Base-by-base conservation (phyloP, 164 flowering plant genomes). In the Berberis vulgaris region DNA sequence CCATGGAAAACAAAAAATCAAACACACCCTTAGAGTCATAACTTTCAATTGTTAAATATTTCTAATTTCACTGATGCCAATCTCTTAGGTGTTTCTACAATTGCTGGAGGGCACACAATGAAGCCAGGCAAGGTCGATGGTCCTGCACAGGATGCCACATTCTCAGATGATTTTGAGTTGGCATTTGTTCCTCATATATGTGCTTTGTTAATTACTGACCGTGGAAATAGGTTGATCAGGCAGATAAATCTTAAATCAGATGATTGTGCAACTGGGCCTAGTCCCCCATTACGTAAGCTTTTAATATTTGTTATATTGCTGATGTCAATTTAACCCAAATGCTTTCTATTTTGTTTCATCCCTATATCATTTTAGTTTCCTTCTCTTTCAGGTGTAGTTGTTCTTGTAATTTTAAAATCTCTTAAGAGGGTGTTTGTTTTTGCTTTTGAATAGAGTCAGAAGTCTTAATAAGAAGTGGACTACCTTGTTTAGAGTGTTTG, bases 131-230 rank as follows among this genome's bases (percentile, higher is more conserved):
- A 61, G n/a, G 59, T 45, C 2, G 97, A 88, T 76, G 93, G 96
- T 41, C 91, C 96, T 62, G 91, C 81, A 39, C 83, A 75, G 53
- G 74, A 85, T 77, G 93, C 96, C 11, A 68, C 88, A 2, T 88
- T 91, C 62, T 91, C 93, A 0, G 49, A 67, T 55, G 83, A 88
- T 74, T 84, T 84, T 69, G 93, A 85, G 72, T 67, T 86, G 43
- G 43, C 70, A 60, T 88, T 86, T 61, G 68, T 78, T 63, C 84
- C 88, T 2, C 73, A 74, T 66, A 69, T 59, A 46, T 91, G 93
- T 60, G 82, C 86, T 13, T 69, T 91, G 58, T 71, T 91, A 65
- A 75, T 91, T 45, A 74, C 86, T 13, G 96, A 91, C 65, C 92
- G 71, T 58, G 87, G 92, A 26, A 83, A 73, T 69, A 78, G 73